phyloP scores from a whole-genome alignment of 1,139 yeast genomes.

The Zygoascus meyerae region DNA sequence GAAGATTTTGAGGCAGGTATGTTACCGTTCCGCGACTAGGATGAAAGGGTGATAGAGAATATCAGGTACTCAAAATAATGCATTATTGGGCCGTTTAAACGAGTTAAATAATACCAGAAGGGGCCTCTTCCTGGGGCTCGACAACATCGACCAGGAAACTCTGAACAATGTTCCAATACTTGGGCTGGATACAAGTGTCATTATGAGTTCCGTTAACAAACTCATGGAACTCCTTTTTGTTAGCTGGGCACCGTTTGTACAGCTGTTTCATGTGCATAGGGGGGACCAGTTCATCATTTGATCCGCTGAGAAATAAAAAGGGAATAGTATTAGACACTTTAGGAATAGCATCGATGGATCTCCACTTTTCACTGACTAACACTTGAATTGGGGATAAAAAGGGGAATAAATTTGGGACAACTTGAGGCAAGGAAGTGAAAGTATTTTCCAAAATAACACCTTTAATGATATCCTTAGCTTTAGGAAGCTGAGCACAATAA shows the following conservation, averaged over 20 bases:
- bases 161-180: conserved; percentile 66
- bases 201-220: conserved; percentile 67
- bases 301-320: conserved; percentile 65
- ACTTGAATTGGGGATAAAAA: conserved; percentile 49
- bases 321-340: conserved; percentile 53
- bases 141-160: conserved; percentile 48
- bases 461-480: conserved; percentile 42
- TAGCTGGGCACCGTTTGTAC: conserved; percentile 35
- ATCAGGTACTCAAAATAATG: no score
- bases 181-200: conserved; percentile 67
- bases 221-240: conserved; percentile 36
- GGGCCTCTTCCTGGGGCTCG: conserved; percentile 23
- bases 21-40: no score
- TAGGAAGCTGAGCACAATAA: conserved; percentile 55
- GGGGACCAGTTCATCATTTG: conserved; percentile 85
- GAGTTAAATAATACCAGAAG: no score
- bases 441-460: conserved; percentile 83
- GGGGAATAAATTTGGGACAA: conserved; percentile 82
- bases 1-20: no score
- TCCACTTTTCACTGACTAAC: conserved; percentile 79
- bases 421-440: conserved; percentile 68
- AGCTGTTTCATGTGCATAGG: conserved; percentile 72
- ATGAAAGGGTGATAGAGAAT: no score
- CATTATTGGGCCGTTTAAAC: no score
- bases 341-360: conserved; percentile 59